phyloP scores from a whole-genome alignment of 148 eudicot species.

The Mesembryanthemum crystallinum region DNA sequence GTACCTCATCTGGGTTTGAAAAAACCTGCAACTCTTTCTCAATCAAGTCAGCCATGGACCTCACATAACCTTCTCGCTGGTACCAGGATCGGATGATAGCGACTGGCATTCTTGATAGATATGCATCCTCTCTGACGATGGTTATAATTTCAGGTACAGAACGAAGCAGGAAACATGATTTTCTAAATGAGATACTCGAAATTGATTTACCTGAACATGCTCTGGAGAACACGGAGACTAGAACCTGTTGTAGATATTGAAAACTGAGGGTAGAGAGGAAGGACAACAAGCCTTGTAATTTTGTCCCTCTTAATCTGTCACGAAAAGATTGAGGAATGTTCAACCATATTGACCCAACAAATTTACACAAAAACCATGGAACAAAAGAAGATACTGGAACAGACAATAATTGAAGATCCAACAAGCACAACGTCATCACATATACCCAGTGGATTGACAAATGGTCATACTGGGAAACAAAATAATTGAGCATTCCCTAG shows the following conservation, averaged over 20 bases:
- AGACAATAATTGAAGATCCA: neutral
- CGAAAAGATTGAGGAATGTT: slow-evolving; percentile 16
- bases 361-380: neutral
- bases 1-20: slow-evolving; percentile 70
- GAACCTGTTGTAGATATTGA: slow-evolving; percentile 97
- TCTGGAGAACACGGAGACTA: slow-evolving; percentile 77
- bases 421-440: slow-evolving; percentile 1
- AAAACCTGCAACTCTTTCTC: slow-evolving; percentile 75
- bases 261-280: slow-evolving; percentile 90
- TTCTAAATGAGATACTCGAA: neutral
- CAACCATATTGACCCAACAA: slow-evolving; percentile 20
- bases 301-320: slow-evolving; percentile 77
- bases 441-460: neutral
- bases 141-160: slow-evolving; percentile 12
- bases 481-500: neutral
- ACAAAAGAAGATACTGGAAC: neutral
- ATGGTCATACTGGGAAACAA: neutral
- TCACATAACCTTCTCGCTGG: slow-evolving; percentile 88
- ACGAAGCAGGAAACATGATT: neutral
- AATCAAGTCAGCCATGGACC: slow-evolving; percentile 95
- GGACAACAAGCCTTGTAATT: slow-evolving; percentile 75
- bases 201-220: slow-evolving; percentile 57
- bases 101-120: slow-evolving; percentile 71
- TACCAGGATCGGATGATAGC: slow-evolving; percentile 94
- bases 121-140: slow-evolving; percentile 59